Evolutionary conservation across 768 basidiomycete genomes (phyloP).

Genomic region (Suillus luteus): DNA sequence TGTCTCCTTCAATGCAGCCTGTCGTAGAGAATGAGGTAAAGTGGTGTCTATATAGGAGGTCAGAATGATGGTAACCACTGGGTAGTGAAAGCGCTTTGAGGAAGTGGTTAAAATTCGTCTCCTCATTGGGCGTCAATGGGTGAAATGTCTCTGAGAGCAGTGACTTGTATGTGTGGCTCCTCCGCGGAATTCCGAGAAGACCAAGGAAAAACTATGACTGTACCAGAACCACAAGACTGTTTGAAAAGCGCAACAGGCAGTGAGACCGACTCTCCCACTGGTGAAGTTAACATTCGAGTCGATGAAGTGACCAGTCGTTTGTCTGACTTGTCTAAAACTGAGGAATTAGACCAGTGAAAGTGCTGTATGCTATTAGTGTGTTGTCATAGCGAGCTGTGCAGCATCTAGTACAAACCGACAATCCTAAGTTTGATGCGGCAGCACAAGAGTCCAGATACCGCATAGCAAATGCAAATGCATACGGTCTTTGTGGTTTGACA

Average conservation of each 20-base stretch:
- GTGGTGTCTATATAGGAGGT: constrained; percentile 89
- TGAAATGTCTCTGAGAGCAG: constrained; percentile 66
- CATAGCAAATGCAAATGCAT: constrained; percentile 65
- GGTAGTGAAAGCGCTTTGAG: background rate
- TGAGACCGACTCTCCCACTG: constrained; percentile 81
- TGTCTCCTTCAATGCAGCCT: constrained; percentile 59
- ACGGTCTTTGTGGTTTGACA: constrained; percentile 59
- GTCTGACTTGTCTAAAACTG: constrained; percentile 63
- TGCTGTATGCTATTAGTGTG: constrained; percentile 16
- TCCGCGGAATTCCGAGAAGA: constrained; percentile 36
- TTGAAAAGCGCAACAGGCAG: constrained; percentile 81
- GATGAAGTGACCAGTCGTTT: constrained; percentile 74
- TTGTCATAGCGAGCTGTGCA: constrained; percentile 75
- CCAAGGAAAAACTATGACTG: constrained; percentile 85
- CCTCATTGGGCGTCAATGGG: constrained; percentile 48
- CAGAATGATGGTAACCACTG: constrained; percentile 40
- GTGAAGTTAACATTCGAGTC: constrained; percentile 67
- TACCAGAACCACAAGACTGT: constrained; percentile 88
- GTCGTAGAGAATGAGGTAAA: constrained; percentile 57
- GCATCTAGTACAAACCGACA: constrained; percentile 82
- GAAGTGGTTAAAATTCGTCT: constrained; percentile 47
- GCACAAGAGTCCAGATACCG: constrained; percentile 62
- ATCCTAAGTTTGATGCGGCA: constrained; percentile 34
- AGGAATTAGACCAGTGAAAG: background rate
- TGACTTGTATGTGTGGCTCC: constrained; percentile 70